Percentiles rank a stretch among this genome's conserved stretches.
These are phyloP conservation scores for Rauvolfia tetraphylla DNA, from an alignment of 257 asterid species.

Conservation along the genomic window DNA sequence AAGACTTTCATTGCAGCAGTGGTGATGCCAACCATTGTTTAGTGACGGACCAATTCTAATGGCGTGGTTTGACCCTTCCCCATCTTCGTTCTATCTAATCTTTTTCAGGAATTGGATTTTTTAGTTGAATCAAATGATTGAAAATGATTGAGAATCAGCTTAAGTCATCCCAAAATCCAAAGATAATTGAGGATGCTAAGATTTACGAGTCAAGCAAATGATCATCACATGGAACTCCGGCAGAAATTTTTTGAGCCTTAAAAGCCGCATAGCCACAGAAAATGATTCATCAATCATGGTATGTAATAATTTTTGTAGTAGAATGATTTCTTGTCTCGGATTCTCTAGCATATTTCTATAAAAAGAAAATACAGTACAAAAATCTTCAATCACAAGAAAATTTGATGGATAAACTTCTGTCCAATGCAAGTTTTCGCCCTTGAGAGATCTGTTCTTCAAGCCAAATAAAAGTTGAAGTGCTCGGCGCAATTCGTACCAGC, in stretches of 20 bases:
- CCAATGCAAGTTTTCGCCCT: neutral
- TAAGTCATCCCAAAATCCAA: slow-evolving; percentile 8
- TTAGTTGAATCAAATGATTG: slow-evolving; percentile 35
- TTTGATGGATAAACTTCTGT: neutral
- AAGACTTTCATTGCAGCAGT: neutral
- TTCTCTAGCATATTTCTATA: slow-evolving; percentile 1
- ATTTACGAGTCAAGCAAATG: slow-evolving; percentile 6
- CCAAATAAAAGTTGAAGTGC: neutral
- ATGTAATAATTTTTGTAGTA: slow-evolving; percentile 1
- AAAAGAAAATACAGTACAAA: slow-evolving; percentile 7
- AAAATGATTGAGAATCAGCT: slow-evolving; percentile 29
- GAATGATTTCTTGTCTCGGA: slow-evolving; percentile 6
- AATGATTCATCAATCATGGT: neutral
- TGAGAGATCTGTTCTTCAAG: neutral
- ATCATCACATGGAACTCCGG: slow-evolving; percentile 5
- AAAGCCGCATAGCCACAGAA: neutral
- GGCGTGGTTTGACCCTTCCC: slow-evolving; percentile 11
- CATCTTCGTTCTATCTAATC: slow-evolving; percentile 7
- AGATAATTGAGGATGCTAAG: slow-evolving; percentile 4
- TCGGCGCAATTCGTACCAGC: neutral
- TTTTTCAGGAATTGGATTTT: slow-evolving; percentile 15
- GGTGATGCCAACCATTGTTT: neutral
- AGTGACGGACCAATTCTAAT: slow-evolving; percentile 3
- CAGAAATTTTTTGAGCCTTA: neutral
- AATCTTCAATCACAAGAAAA: neutral